A percentile compares a stretch with the other conserved stretches of the same genome.
Evolutionary conservation across 306 rosid genomes (phyloP).

Genomic region (Fagus sylvatica): DNA sequence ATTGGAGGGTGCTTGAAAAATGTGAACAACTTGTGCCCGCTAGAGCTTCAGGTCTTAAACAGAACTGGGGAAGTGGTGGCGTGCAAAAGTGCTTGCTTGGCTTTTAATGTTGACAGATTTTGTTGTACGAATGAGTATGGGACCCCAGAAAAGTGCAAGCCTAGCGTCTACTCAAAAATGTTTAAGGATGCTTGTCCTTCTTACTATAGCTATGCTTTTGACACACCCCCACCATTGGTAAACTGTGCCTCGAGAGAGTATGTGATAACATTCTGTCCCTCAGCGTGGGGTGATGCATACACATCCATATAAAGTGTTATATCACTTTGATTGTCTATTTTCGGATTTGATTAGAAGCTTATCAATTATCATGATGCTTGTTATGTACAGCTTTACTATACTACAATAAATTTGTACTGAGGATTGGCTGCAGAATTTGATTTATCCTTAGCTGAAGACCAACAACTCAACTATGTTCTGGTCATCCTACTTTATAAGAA

Average conservation of each 20-base stretch:
- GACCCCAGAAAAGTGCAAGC: constrained; percentile 61
- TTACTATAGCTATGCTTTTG: constrained; percentile 80
- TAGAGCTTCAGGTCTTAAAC: constrained; percentile 56
- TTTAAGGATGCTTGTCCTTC: constrained; percentile 79
- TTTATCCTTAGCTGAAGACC: too few species aligned
- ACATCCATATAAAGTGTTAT: constrained; percentile 24
- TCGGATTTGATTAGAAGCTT: neutral
- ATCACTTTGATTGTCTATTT: neutral
- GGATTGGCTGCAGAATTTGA: too few species aligned
- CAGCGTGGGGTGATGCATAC: constrained; percentile 47
- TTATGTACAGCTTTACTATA: neutral
- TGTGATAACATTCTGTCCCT: constrained; percentile 71
- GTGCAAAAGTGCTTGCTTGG: constrained; percentile 86
- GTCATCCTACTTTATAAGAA: too few species aligned
- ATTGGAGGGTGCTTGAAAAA: constrained; percentile 64
- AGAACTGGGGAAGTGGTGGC: constrained; percentile 61
- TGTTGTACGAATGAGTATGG: constrained; percentile 75
- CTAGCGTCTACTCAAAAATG: constrained; percentile 66
- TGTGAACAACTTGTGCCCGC: constrained; percentile 55
- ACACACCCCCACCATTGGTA: constrained; percentile 63
- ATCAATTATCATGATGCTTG: neutral
- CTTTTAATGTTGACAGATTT: constrained; percentile 60
- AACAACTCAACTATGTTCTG: too few species aligned
- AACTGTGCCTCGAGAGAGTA: constrained; percentile 57
- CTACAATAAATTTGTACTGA: neutral